Base-by-base conservation (phyloP, 2,329 filamentous ascomycete genomes). In the Aspergillus intermedius region DNA sequence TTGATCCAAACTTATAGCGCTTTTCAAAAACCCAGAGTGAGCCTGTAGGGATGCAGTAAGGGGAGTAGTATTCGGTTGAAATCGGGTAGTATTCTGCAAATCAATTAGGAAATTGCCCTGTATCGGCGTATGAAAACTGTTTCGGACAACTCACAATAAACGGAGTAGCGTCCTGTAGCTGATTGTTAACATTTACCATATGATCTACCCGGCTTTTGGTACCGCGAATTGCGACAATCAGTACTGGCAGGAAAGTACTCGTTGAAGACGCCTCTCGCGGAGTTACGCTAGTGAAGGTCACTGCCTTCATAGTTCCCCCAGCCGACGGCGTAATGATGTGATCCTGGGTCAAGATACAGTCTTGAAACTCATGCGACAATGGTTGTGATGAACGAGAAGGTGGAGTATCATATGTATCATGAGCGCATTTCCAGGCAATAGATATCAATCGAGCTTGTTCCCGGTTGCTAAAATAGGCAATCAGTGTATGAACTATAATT, bases 141-240 rank as follows among this genome's bases (percentile, higher is more conserved):
- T 4, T n/a, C 7, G 10, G n/a, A 10, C 35, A 22, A 19, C 48
- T 46, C 15, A 49, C 44, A 30, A 46, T 43, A 21, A 46, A 49
- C 8, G 22, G 9, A 39, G 21, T n/a, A 12, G 48, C 37, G 44
- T 43, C 35, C 12, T 15, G 44, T 17, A 44, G 48, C 8, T 21
- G 30, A 32, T 41, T 22, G 7, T 46, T 49, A 8, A 46, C 34
- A 39, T 46, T 46, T 10, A 49, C 48, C 40, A 49, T 46, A 23
- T 49, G 44, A 30, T 49, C 47, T 9, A 49, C 35, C 2, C 17
- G 25, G 35, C 37, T 46, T 5, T 35, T 37, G 13, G 37, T 49
- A 3, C 47, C 47, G 42, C 47, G 37, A 28, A 49, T 43, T 4
- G 47, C 47, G 12, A 49, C 17, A 2, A 49, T 28, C 17, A 49